Base-by-base conservation (phyloP, 2,329 filamentous ascomycete genomes). In the Fusarium dimerum region DNA sequence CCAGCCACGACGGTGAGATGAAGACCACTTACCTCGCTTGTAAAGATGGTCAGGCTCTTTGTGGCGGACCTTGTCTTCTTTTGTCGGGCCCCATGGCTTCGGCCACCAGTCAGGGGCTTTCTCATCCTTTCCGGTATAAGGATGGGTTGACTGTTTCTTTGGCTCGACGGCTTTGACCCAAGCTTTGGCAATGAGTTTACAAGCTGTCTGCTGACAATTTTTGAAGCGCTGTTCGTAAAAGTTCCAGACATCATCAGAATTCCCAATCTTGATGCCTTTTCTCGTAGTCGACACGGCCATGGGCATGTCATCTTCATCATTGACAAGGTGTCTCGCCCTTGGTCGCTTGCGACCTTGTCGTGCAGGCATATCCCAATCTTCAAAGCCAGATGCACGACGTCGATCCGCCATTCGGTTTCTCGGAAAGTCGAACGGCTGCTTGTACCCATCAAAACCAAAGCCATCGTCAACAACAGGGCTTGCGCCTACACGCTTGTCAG, bases 131-230 rank as follows among this genome's bases (percentile, higher is more conserved):
- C 78, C 77, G 1, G 85, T 88, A 64, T 92, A 92, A 0, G 88
- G 88, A 61, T 88, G 84, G 16, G 82, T 86, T 0, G 86, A 86
- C 68, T 90, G 88, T 69, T 92, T 92, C 71, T 88, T 90, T 0
- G 88, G 88, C 61, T 89, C 87, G 2, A 91, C 83, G 2, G 83
- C 78, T 65, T 90, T 90, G 53, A 92, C 85, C 83, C 88, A 91
- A 11, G 83, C 85, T 67, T 91, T 92, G 34, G 84, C 84, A 47
- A 91, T 85, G 26, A 85, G 73, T 69, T 91, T 91, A 71, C 86
- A 87, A 7, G 85, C 82, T 2, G 83, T 80, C 62, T 92, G 88
- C 62, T 91, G 87, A 60, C 87, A 81, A 52, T 81, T 80, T 56
- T 81, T 83, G 65, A 90, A 84, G 1, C 83, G 74, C 40, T 79